Base-by-base conservation (phyloP, 2,329 filamentous ascomycete species). In the Diplocarpon mali region DNA sequence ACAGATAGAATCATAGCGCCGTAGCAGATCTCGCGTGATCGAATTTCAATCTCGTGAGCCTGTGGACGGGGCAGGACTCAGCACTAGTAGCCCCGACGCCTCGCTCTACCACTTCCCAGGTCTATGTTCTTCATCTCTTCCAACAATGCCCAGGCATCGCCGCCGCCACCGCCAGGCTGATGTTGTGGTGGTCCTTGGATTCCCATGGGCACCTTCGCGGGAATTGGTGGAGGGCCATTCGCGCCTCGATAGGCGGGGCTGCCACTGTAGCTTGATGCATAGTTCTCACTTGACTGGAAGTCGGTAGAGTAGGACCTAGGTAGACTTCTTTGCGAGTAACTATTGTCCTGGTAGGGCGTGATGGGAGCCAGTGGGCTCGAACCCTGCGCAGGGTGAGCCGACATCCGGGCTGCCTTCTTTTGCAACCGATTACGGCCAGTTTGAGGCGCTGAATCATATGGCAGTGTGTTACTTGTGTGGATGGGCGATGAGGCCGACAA, bases 121-220 rank as follows among this genome's bases (percentile, higher is more conserved):
- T 83, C 77, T 49, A 83, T 82, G 38, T 69, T 69, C 55, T 72
- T 78, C 70, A 89, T 74, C 64, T 89, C 84, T 51, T 85, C 70
- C 63, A 83, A 73, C 42, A 89, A 64, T 15, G 80, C 76, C 62
- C 71, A 69, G 50, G 75, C 68, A 45, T 64, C 41, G 62, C 65
- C 55, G 28, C 65, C 64, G 5, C 62, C 55, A 29, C 65, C 64
- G 5, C 62, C 64, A 24, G 50, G 29, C 39, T 57, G 40, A 35
- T 53, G 17, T 57, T 59, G 40, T 32, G 53, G 27, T 56, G 59
- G 28, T 66, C 69, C 50, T 67, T 71, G 66, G 69, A 72, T 53
- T 55, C 62, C 59, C 16, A 83, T 62, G 1, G 81, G 80, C 8
- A 85, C 67, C 64, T 86, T 86, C n/a, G 80, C 79, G 3, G 83